Evolutionary conservation across 352 stramenopile species (phyloP), one percentile per base, ranked within the genome.

Genomic region (Globisporangium nunn): DNA sequence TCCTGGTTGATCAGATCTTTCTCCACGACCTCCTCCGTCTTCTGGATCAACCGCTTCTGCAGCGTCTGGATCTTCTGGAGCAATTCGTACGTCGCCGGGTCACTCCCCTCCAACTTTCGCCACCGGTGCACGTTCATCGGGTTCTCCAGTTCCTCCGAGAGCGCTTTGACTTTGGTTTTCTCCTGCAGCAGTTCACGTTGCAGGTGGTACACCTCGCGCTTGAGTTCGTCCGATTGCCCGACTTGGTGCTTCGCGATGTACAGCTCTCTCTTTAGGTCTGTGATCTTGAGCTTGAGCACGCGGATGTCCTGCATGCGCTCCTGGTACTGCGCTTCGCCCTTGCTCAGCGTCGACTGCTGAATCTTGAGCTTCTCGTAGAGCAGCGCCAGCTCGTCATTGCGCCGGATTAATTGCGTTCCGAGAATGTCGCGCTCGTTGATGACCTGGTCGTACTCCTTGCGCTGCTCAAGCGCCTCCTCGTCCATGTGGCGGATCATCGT

Each of bases 321-420:
- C 31, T 91, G 79, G 71, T 98, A 98, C 69, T 97, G 88, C 30
- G 83, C 78, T 70, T 98, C 94, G 37, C 95, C 93, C 58, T 96
- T 97, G 45, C 73, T 82, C 31, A 98, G 76, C 18, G 90, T 98
- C 33, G 76, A 96, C 62, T 98, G 87, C 66, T 98, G 91, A 43
- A 99, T 97, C 72, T 98, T 98, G 50, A 98, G 88, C 68, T 98
- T 98, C 70, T 99, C 96, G 66, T 98, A 98, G 17, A 99, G 66
- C 40, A 98, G 72, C n/a, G 92, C 91, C 4, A 99, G 72, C 68
- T 99, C 96, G 63, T 98, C 93, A 64, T 98, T 98, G 47, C 95
- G 87, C 3, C 94, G 85, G 50, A 98, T 98, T 18, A 99, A 81
- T 68, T 98, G 95, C 46, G 93, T 98, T 35, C 95, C 95, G 29